phyloP scores from a whole-genome alignment of 176 grass and related monocot species.

The Oryza officinalis region DNA sequence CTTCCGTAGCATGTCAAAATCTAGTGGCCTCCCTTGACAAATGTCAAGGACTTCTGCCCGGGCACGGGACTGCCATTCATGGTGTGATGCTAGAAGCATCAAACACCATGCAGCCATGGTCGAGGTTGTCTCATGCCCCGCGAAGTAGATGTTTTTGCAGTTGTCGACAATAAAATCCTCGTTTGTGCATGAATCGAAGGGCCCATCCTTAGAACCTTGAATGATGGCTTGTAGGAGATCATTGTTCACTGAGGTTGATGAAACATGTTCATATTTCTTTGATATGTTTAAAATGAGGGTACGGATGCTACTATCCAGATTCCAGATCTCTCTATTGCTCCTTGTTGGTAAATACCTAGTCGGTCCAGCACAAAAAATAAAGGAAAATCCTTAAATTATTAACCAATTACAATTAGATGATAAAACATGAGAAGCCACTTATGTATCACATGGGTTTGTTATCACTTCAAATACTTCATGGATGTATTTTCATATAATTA shows the following conservation, averaged over 20 bases:
- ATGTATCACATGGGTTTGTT: not conserved
- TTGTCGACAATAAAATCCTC: conserved; percentile 79
- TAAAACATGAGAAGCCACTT: not conserved
- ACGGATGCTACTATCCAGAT: conserved; percentile 41
- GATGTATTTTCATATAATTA: not conserved
- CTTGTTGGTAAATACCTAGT: conserved; percentile 65
- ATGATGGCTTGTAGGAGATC: conserved; percentile 71
- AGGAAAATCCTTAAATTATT: not conserved
- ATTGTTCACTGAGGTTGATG: not conserved
- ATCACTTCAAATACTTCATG: not conserved
- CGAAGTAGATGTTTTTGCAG: conserved; percentile 90
- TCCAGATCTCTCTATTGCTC: conserved; percentile 70
- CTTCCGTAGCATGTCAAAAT: conserved; percentile 52
- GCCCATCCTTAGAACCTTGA: conserved; percentile 40
- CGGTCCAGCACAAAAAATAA: not conserved
- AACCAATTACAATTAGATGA: not conserved
- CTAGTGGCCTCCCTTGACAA: conserved; percentile 30
- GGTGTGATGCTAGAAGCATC: conserved; percentile 70
- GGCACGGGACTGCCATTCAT: conserved; percentile 60
- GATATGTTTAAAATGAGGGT: conserved; percentile 52
- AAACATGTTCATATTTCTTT: conserved; percentile 35
- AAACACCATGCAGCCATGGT: conserved; percentile 67
- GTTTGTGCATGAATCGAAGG: not conserved
- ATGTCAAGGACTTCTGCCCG: conserved; percentile 50
- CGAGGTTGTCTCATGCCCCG: conserved; percentile 66